Evolutionary conservation across 495 filamentous ascomycete species (phyloP).

Genomic region (Patellaria atrata): DNA sequence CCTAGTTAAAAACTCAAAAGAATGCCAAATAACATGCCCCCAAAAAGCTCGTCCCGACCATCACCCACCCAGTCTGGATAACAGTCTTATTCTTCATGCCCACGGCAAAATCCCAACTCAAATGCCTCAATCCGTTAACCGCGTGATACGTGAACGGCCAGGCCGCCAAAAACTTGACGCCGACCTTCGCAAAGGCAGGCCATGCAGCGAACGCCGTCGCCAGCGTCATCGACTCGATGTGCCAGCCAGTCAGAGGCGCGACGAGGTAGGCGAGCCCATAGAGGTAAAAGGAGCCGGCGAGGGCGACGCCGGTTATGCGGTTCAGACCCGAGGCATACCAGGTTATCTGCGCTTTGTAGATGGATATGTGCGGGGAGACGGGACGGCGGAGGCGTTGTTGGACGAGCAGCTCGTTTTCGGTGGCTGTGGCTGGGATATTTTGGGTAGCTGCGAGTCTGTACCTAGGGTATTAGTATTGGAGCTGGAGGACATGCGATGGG

Average conservation of each 20-base stretch:
- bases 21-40: constrained; percentile 49
- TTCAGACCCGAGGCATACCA: constrained; percentile 61
- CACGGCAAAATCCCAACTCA: constrained; percentile 67
- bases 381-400: constrained; percentile 75
- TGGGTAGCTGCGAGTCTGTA: constrained; percentile 43
- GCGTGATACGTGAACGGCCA: constrained; percentile 80
- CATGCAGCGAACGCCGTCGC: constrained; percentile 64
- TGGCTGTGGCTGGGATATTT: constrained; percentile 36
- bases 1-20: constrained; percentile 35
- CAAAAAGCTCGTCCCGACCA: constrained; percentile 52
- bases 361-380: constrained; percentile 70
- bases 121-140: constrained; percentile 79
- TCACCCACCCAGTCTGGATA: constrained; percentile 56
- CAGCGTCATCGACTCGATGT: constrained; percentile 67
- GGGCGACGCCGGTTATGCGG: constrained; percentile 62
- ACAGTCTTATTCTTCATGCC: constrained; percentile 57
- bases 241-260: constrained; percentile 66
- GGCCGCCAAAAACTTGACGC: constrained; percentile 57
- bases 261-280: constrained; percentile 74
- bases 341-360: constrained; percentile 83
- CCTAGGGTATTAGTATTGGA: constrained; percentile 1
- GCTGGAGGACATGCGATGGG: constrained; percentile 3
- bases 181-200: constrained; percentile 51
- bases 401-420: constrained; percentile 58
- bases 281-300: constrained; percentile 67